Base-by-base conservation (phyloP, 768 basidiomycete genomes). In the Amanita rubescens region DNA sequence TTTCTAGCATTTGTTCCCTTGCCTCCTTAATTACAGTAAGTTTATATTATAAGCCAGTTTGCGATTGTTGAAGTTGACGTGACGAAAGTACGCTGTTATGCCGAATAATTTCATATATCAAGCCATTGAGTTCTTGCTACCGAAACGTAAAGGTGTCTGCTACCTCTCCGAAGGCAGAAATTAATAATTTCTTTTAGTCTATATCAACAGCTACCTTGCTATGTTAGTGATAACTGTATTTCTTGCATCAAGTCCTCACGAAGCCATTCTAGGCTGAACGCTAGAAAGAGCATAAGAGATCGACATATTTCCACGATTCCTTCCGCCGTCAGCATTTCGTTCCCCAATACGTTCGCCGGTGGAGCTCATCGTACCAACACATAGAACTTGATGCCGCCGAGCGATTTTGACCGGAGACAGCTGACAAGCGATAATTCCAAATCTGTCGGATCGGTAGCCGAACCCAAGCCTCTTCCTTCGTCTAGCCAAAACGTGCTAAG, bases 91-190 rank as follows among this genome's bases (percentile, higher is more conserved):
- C 27, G 56, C 32, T 2, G n/a, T 39, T 3, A 57, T 62, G 58
- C 59, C 57, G 9, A 42, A 59, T 30, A 62, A 53, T 19, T 53
- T 62, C 14, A 55, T 62, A 2, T 63, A 58, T 49, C 54, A 61
- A 3, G 57, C 59, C 25, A 55, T 63, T 34, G 49, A 55, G 41
- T 60, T 63, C 30, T 54, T 60, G 8, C 45, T 63, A 11, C 55
- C 62, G 5, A 62, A 63, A 57, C 42, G 62, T 62, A 45, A 15
- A 59, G n/a, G 24, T 45, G 25, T 33, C 2, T n/a, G 12, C 27
- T 55, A 14, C 0, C 9, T 17, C 1, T 7, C 14, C 17, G 19
- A 20, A 11, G 27, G 19, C 7, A n/a, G n/a, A n/a, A 47, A 22
- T 14, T n/a, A 45, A 45, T 45, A 14, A 24, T 25, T 30, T 22